phyloP scores from a whole-genome alignment of 164 flowering plant species.

The Liquidambar formosana region DNA sequence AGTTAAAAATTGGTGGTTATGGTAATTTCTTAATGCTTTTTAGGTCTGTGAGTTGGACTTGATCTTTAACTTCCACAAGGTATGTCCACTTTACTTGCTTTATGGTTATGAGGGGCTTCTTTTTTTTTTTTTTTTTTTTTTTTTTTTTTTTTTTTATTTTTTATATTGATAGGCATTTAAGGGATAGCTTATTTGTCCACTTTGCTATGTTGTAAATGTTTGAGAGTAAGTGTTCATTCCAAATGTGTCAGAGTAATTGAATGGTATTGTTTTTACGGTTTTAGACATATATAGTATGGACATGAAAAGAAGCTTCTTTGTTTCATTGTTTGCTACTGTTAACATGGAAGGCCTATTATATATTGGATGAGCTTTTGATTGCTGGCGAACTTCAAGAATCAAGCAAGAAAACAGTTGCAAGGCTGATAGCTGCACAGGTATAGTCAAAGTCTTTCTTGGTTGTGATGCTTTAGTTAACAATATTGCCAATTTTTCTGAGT shows the following conservation, averaged over 20 bases:
- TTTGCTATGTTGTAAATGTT: no score
- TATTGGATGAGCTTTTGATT: conserved; percentile 78
- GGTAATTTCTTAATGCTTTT: neutral
- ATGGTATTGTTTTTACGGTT: no score
- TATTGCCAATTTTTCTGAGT: neutral
- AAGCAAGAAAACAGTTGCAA: conserved; percentile 89
- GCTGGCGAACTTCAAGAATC: conserved; percentile 97
- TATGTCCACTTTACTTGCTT: conserved; percentile 10
- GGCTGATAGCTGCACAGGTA: conserved; percentile 89
- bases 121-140: no score
- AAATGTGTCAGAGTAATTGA: no score
- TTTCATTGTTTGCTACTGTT: neutral
- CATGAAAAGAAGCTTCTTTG: neutral
- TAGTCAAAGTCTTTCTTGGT: neutral
- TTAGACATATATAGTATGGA: neutral
- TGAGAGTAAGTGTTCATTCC: no score
- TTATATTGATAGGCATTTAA: no score
- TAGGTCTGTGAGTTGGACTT: conserved; percentile 90
- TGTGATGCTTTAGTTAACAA: neutral
- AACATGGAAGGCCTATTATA: conserved; percentile 66
- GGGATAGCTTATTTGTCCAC: no score
- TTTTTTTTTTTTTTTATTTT: no score
- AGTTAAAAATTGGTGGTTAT: neutral
- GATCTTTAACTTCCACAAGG: conserved; percentile 96
- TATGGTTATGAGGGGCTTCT: neutral